Evolutionary conservation across 2,329 filamentous ascomycete genomes (phyloP), one percentile per base, ranked within the genome.

Genomic region (Penicillium sp.): DNA sequence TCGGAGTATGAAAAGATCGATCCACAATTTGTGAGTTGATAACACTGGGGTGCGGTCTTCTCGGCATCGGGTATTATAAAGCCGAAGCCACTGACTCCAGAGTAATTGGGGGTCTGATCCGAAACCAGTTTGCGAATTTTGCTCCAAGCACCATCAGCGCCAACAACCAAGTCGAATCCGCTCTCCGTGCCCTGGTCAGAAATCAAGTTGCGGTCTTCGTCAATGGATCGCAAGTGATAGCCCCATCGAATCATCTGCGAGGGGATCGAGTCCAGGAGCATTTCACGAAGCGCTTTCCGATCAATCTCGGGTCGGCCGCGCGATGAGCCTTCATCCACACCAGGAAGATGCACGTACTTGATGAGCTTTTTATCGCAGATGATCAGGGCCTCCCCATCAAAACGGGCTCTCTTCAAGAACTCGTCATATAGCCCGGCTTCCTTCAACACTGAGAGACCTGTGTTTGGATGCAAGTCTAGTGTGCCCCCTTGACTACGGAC

Each of bases 121-220:
- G 57, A 54, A 13, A 58, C 29, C 10, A 58, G n/a, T 10, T 48
- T 43, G n/a, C 59, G 54, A 29, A 58, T 49, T 13, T 54, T 50
- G 25, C 50, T 56, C 51, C 58, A 57, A 6, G 51, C 53, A 4
- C 59, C 58, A 23, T 61, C 59, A 2, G 59, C 54, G 1, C 59
- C 59, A 9, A 62, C 52, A 3, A 59, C 40, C 14, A 59, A 39
- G 26, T 59, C 51, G 21, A 56, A 57, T 3, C 48, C 48, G n/a
- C 29, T 26, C 26, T 54, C 45, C 3, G 26, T 41, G 14, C 39
- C 41, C 9, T 46, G 42, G 7, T 56, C 49, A 14, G 43, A 43
- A 8, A 41, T 38, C 17, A 38, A 21, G 6, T 36, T 45, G 33
- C 39, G 32, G 13, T 39, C 13, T 9, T 41, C 27, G 20, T 49